phyloP scores from a whole-genome alignment of 2,329 filamentous ascomycete genomes.

The Myriosclerotinia duriaeana region DNA sequence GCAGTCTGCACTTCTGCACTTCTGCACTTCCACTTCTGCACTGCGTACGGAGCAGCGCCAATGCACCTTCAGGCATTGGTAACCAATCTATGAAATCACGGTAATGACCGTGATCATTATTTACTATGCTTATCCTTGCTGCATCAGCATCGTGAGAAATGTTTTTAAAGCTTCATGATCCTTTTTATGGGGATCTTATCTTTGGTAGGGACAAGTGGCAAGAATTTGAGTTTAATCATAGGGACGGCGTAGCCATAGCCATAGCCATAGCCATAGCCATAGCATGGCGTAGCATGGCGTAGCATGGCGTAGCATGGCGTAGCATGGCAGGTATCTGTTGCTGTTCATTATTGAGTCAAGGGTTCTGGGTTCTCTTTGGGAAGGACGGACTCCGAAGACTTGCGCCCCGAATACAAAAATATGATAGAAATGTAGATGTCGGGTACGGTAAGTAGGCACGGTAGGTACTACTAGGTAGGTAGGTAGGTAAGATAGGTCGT shows the following conservation, averaged over 20 bases:
- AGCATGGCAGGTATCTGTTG: background rate
- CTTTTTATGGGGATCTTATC: constrained; percentile 5
- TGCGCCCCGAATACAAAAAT: background rate
- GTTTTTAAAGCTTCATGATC: constrained; percentile 6
- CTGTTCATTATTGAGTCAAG: background rate
- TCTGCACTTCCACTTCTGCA: too few relatives aligned
- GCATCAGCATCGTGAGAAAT: constrained; percentile 7
- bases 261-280: too few relatives aligned
- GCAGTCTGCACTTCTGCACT: too few relatives aligned
- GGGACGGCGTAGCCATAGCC: too few relatives aligned
- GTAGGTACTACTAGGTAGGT: too few relatives aligned
- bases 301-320: too few relatives aligned
- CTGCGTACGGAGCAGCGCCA: background rate
- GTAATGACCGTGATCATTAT: background rate
- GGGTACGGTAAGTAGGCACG: too few relatives aligned
- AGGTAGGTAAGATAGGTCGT: background rate
- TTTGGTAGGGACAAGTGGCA: constrained; percentile 18
- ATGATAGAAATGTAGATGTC: background rate
- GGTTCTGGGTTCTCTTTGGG: background rate
- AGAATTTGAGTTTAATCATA: background rate
- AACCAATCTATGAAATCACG: background rate
- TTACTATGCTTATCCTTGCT: constrained; percentile 16
- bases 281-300: too few relatives aligned
- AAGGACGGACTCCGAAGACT: background rate
- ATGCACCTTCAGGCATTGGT: constrained; percentile 20